Conservation (phyloP, 2,329 filamentous ascomycete species). For the Sphaerulina musiva region DNA sequence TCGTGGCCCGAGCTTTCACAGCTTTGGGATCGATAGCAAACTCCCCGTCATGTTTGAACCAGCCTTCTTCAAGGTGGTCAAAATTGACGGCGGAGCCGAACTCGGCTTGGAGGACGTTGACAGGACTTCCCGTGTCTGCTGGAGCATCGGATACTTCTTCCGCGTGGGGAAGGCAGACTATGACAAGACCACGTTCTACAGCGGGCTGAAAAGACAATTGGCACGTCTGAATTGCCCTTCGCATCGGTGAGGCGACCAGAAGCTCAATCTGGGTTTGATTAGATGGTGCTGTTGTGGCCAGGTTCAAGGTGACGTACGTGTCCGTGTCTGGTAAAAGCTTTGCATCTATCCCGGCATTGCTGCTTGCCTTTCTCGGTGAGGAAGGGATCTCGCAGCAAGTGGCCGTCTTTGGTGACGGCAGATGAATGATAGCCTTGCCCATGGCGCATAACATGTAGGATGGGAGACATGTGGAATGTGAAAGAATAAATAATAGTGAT, state of each 20-base stretch:
- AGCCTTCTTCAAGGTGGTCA: constrained; percentile 23
- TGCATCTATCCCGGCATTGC: constrained; percentile 23
- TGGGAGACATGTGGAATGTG: constrained; percentile 19
- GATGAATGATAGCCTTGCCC: constrained; percentile 29
- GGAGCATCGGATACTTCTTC: constrained; percentile 27
- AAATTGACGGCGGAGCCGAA: constrained; percentile 26
- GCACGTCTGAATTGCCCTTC: constrained; percentile 28
- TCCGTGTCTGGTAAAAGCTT: constrained; percentile 25
- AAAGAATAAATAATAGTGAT: not conserved
- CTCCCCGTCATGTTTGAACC: constrained; percentile 28
- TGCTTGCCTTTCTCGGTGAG: constrained; percentile 27
- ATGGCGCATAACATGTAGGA: constrained; percentile 29
- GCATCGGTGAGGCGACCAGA: constrained; percentile 28
- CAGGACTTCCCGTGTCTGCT: constrained; percentile 25
- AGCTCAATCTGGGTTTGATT: constrained; percentile 24
- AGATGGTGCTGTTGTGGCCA: not conserved
- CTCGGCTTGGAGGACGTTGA: constrained; percentile 18
- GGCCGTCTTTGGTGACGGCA: constrained; percentile 24
- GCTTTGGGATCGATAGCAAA: constrained; percentile 23
- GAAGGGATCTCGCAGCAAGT: constrained; percentile 25
- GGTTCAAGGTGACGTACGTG: constrained; percentile 11
- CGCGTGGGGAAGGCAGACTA: constrained; percentile 27
- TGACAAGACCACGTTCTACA: constrained; percentile 23
- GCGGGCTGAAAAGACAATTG: constrained; percentile 23
- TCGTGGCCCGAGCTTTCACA: constrained; percentile 23